phyloP scores from a whole-genome alignment of 2,329 filamentous ascomycete genomes.

The Shiraia sp. region DNA sequence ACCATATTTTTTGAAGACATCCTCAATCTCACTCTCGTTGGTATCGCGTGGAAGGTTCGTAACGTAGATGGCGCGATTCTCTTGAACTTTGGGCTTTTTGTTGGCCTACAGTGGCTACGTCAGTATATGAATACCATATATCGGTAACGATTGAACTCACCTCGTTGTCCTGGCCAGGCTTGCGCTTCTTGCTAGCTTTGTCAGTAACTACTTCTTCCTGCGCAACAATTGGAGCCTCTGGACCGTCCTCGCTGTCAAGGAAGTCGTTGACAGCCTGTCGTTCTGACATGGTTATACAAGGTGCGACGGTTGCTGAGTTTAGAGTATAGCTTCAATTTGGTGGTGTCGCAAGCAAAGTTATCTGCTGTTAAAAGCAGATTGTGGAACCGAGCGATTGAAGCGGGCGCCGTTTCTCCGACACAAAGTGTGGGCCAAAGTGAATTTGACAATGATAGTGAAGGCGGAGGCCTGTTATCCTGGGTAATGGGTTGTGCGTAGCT shows the following conservation, averaged over 20 bases:
- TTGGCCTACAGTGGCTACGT: slow-evolving; percentile 10
- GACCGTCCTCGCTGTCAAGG: slow-evolving; percentile 10
- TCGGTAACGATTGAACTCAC: slow-evolving; percentile 14
- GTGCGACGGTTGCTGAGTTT: no score
- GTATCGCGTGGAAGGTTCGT: slow-evolving; percentile 83
- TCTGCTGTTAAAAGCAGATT: no score
- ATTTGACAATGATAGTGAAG: no score
- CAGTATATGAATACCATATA: slow-evolving; percentile 34
- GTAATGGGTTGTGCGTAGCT: no score
- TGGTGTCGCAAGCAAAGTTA: no score
- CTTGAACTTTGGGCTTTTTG: slow-evolving; percentile 40
- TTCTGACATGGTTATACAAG: no score
- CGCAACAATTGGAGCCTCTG: slow-evolving; percentile 6
- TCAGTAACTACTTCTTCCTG: slow-evolving; percentile 4
- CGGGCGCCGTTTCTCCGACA: no score
- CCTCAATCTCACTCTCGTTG: slow-evolving; percentile 77
- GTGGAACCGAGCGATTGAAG: no score
- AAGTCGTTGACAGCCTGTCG: slow-evolving; percentile 10
- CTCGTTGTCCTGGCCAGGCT: slow-evolving; percentile 18
- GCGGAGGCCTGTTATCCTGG: no score
- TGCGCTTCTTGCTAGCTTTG: slow-evolving; percentile 29
- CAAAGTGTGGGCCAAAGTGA: no score
- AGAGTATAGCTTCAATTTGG: no score
- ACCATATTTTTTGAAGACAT: slow-evolving; percentile 85
- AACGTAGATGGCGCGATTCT: slow-evolving; percentile 92